Percentiles rank a stretch among this genome's conserved stretches.
These are phyloP conservation scores for Venturia carpophila DNA, from an alignment of 2,329 filamentous ascomycete genomes.

Conservation along the genomic window DNA sequence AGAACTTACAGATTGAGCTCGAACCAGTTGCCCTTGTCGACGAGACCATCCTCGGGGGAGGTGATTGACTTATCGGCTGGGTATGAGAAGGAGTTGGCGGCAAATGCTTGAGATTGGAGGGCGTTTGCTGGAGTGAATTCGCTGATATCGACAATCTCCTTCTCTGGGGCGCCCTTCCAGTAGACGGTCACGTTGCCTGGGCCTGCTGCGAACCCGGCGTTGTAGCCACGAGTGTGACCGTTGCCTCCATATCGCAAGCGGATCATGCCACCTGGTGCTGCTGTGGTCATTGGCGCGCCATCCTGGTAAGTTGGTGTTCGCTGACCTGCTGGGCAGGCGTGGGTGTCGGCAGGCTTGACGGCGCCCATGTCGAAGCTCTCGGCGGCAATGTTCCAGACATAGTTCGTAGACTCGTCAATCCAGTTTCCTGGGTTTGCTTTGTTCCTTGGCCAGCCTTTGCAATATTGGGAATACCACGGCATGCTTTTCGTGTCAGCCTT, in stretches of 20 bases:
- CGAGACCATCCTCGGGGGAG: slow-evolving; percentile 21
- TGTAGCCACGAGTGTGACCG: slow-evolving; percentile 25
- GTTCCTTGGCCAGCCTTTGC: slow-evolving; percentile 24
- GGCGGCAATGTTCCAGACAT: slow-evolving; percentile 21
- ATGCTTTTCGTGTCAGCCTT: slow-evolving; percentile 19
- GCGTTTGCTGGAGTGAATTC: slow-evolving; percentile 23
- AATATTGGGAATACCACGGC: slow-evolving; percentile 23
- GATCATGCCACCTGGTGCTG: slow-evolving; percentile 21
- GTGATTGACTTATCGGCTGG: slow-evolving; percentile 21
- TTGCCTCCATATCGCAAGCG: slow-evolving; percentile 27
- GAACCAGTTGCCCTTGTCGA: slow-evolving; percentile 28
- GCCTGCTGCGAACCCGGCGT: slow-evolving; percentile 19
- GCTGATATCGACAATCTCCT: slow-evolving; percentile 23
- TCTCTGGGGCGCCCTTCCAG: slow-evolving; percentile 23
- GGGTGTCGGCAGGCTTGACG: slow-evolving; percentile 15
- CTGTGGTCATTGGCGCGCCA: slow-evolving; percentile 24
- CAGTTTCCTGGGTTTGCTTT: slow-evolving; percentile 25
- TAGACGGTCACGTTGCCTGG: slow-evolving; percentile 18
- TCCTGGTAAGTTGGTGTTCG: slow-evolving; percentile 20
- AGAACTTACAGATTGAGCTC: slow-evolving; percentile 21
- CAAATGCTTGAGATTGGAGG: slow-evolving; percentile 24
- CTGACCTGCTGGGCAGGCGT: slow-evolving; percentile 21
- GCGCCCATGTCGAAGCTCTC: slow-evolving; percentile 19
- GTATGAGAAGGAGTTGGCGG: slow-evolving; percentile 24
- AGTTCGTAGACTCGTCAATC: slow-evolving; percentile 24